Base-by-base conservation (phyloP, 352 stramenopile species). In the Phytopythium sindhum region DNA sequence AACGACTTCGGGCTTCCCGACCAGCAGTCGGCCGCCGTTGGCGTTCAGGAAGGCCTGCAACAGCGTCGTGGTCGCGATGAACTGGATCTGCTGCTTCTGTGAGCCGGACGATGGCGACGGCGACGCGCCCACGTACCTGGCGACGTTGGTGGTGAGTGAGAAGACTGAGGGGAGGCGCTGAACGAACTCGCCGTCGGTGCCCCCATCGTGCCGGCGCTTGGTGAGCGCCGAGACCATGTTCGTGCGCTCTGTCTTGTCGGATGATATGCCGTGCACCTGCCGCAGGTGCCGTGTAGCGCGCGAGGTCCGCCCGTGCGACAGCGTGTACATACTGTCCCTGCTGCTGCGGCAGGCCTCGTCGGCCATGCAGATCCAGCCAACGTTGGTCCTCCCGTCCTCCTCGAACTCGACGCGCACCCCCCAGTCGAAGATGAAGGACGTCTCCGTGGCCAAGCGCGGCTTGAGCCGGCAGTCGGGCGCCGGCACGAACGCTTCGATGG, bases 361-460 rank as follows among this genome's bases (percentile, higher is more conserved):
- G 7, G 52, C 52, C 6, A 58, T n/a, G 21, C 52, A 58, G 11
- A 41, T 29, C 29, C 52, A 58, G 7, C 31, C 28, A 8, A 31
- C 15, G 28, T 31, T 8, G 5, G 52, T 4, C 52, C 31, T 12
- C 2, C 31, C 52, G 15, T 58, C 52, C 31, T 58, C 35, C 19
- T 39, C 35, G 33, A 58, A 58, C 4, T 29, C 14, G 21, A 58
- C 31, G 28, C 29, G 52, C 17, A 57, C 29, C 17, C 50, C 29
- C 50, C 50, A 57, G 29, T 57, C 50, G 24, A 57, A 57, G 50
- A 57, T 57, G 50, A 57, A 57, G 19, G 50, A 57, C 26, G 19
- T 41, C 50, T 57, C 50, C 2, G 50, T 26, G 1, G 24, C 24
- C 8, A 15, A 11, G 2, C 50, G 50, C 24, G 50, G 50, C 24